A percentile compares a stretch with the other conserved stretches of the same genome.
phyloP scores from a whole-genome alignment of 345 rosid species.

The Camelina neglecta region DNA sequence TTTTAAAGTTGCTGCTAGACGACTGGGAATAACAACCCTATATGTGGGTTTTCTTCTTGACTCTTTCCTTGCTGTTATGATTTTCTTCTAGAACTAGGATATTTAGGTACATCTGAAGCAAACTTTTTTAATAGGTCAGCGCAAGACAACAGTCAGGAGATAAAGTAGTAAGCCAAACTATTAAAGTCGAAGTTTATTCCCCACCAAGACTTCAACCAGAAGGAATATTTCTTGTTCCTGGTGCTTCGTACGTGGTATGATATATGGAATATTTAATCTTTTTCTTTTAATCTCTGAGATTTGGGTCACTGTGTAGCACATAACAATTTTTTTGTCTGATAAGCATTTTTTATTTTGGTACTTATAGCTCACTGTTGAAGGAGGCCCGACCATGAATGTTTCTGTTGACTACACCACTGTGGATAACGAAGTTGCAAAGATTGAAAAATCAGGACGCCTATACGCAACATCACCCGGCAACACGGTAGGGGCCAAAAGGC shows the following conservation, averaged over 20 bases:
- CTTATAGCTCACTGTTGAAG: constrained; percentile 69
- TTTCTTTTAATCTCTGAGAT: neutral
- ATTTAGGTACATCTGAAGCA: constrained; percentile 34
- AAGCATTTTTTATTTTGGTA: constrained; percentile 1
- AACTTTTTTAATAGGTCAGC: constrained; percentile 63
- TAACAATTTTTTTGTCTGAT: constrained; percentile 3
- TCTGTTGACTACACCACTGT: constrained; percentile 61
- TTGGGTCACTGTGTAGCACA: neutral
- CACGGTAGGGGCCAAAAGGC: constrained; percentile 57
- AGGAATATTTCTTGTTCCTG: constrained; percentile 80
- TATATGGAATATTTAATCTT: neutral
- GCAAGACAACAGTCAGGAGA: constrained; percentile 79
- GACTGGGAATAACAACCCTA: constrained; percentile 79
- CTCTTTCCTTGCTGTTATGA: constrained; percentile 9
- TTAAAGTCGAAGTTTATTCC: constrained; percentile 87
- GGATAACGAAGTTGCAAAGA: constrained; percentile 61
- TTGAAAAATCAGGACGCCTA: constrained; percentile 66
- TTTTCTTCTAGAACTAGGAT: constrained; percentile 26
- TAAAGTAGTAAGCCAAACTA: constrained; percentile 68
- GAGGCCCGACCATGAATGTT: constrained; percentile 88
- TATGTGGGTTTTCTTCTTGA: constrained; percentile 60
- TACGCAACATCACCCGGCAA: constrained; percentile 84
- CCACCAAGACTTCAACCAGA: constrained; percentile 78
- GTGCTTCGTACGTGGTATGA: constrained; percentile 84
- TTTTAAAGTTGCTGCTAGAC: constrained; percentile 69